Evolutionary conservation across 2,329 filamentous ascomycete species (phyloP).

Genomic region (Fusarium sp.): DNA sequence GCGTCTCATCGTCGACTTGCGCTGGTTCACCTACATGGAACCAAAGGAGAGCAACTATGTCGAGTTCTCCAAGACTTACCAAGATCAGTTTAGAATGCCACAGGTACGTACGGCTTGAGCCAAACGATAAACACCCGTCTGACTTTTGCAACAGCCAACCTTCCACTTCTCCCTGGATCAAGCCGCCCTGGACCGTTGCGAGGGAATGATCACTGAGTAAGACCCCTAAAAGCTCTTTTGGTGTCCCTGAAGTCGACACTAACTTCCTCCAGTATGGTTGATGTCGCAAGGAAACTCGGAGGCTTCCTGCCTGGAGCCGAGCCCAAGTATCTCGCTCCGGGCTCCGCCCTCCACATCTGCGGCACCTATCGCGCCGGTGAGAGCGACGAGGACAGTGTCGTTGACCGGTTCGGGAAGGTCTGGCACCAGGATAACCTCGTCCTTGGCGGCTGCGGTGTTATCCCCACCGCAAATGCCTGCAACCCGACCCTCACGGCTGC

Average conservation of each 20-base stretch:
- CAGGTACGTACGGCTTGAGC: neutral
- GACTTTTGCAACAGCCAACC: neutral
- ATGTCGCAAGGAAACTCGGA: neutral
- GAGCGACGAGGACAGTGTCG: neutral
- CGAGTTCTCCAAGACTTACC: neutral
- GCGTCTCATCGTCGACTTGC: neutral
- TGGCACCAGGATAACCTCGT: neutral
- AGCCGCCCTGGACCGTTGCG: neutral
- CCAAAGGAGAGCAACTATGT: neutral
- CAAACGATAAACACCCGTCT: neutral
- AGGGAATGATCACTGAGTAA: constrained; percentile 7
- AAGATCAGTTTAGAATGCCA: constrained; percentile 5
- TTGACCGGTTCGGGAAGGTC: neutral
- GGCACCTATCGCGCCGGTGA: constrained; percentile 4
- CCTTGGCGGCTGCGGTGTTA: constrained; percentile 5
- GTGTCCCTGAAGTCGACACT: neutral
- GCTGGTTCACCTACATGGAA: constrained; percentile 16
- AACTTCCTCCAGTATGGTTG: neutral
- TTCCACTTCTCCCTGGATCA: neutral
- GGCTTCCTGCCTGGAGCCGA: constrained; percentile 2
- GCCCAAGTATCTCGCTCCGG: constrained; percentile 5
- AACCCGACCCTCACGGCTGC: constrained; percentile 9
- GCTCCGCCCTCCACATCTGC: constrained; percentile 2
- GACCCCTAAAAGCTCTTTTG: neutral
- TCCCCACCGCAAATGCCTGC: constrained; percentile 8